A percentile compares a stretch with the other conserved stretches of the same genome.
These are phyloP conservation scores for Leavenworthia alabamica DNA, from an alignment of 345 rosid genomes.

Conservation along the genomic window DNA sequence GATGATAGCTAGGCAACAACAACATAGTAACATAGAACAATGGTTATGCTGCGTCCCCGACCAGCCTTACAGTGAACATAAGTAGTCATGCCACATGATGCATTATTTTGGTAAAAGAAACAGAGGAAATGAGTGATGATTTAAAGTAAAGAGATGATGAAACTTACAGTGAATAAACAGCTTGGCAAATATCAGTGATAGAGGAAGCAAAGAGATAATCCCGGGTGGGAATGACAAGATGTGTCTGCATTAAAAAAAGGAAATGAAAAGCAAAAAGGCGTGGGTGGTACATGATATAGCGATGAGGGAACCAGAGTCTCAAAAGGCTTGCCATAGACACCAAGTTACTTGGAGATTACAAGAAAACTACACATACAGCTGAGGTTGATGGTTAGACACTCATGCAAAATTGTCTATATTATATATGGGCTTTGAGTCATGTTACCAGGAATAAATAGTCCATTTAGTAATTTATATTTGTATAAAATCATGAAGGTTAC, in stretches of 20 bases:
- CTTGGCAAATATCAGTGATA: slow-evolving; percentile 41
- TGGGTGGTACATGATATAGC: slow-evolving; percentile 28
- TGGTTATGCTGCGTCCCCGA: slow-evolving; percentile 76
- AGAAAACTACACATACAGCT: too few relatives aligned
- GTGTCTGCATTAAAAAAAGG: slow-evolving; percentile 33
- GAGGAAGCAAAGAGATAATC: slow-evolving; percentile 82
- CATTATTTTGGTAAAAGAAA: slow-evolving; percentile 34
- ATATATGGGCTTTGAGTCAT: too few relatives aligned
- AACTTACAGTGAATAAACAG: slow-evolving; percentile 60
- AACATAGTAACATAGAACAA: slow-evolving; percentile 77
- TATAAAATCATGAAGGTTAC: too few relatives aligned
- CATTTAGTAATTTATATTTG: too few relatives aligned
- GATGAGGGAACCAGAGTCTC: slow-evolving; percentile 53
- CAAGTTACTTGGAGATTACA: slow-evolving; percentile 45
- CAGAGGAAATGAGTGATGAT: not conserved
- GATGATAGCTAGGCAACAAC: slow-evolving; percentile 34
- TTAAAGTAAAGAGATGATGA: not conserved
- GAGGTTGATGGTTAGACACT: too few relatives aligned
- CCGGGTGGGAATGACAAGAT: slow-evolving; percentile 66
- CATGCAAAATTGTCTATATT: too few relatives aligned
- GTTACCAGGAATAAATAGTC: too few relatives aligned
- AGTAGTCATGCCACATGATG: slow-evolving; percentile 51
- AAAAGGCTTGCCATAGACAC: slow-evolving; percentile 48
- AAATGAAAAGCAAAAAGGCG: not conserved
- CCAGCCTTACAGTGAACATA: slow-evolving; percentile 93